Conservation (phyloP, 306 rosid species). For the Acacia melanoxylon region DNA sequence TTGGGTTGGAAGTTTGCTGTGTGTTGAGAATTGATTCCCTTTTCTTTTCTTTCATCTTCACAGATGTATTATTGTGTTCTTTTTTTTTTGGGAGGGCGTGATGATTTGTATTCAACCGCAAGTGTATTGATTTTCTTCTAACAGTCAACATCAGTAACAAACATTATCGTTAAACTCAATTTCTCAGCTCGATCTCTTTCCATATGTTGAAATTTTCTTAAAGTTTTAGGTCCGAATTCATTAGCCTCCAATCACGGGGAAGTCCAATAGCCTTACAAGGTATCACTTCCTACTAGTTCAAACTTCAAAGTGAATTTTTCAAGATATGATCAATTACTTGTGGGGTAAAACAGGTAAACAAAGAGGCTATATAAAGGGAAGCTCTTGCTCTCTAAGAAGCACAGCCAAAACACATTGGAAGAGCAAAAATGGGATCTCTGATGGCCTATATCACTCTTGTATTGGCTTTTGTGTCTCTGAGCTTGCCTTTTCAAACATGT, state of each 20-base stretch:
- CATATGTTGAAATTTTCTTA: neutral
- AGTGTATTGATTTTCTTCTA: neutral
- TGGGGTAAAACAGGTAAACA: constrained; percentile 27
- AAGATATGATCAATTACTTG: neutral
- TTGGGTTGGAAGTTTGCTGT: neutral
- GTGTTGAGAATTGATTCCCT: neutral
- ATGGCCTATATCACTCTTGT: constrained; percentile 26
- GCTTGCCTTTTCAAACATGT: constrained; percentile 22
- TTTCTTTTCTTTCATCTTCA: neutral
- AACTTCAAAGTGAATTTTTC: neutral
- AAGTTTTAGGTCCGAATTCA: neutral
- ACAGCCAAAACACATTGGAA: constrained; percentile 21
- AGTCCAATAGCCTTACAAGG: neutral
- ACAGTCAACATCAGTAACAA: neutral
- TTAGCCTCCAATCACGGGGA: neutral
- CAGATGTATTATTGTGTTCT: neutral
- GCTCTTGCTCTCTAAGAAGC: neutral
- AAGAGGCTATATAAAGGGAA: constrained; percentile 43
- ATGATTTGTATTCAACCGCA: neutral
- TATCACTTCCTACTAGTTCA: too few species aligned
- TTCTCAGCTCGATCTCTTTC: neutral
- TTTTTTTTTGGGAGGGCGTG: too few species aligned
- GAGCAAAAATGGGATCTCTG: constrained; percentile 42
- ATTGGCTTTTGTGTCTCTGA: constrained; percentile 27
- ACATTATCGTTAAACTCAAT: neutral